Evolutionary conservation across 805 yeast genomes (phyloP).

Genomic region (Cyberlindnera mississippiensis): DNA sequence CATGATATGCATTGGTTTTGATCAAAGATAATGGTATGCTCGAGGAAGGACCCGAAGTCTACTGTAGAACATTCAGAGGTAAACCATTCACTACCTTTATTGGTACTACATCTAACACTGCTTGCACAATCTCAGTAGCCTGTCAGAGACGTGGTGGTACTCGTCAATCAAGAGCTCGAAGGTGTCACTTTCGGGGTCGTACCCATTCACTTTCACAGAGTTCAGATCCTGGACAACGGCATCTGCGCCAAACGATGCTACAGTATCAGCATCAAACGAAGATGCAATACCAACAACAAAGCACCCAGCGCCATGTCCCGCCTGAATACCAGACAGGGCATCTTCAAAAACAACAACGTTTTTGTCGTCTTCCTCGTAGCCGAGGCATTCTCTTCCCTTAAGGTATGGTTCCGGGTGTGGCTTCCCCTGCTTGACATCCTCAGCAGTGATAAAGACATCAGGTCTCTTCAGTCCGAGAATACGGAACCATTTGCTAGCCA

Average conservation of each 20-base stretch:
- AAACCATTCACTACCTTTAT: no score
- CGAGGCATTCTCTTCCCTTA: slow-evolving; percentile 43
- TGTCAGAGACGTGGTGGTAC: slow-evolving; percentile 24
- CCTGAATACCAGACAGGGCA: slow-evolving; percentile 83
- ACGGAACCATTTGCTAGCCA: slow-evolving; percentile 78
- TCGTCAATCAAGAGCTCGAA: slow-evolving; percentile 36
- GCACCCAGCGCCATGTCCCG: slow-evolving; percentile 84
- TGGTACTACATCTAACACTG: not conserved
- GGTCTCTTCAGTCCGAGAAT: slow-evolving; percentile 61
- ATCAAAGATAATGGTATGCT: no score
- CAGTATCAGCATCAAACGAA: slow-evolving; percentile 62
- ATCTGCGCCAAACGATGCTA: slow-evolving; percentile 72
- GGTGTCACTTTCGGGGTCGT: slow-evolving; percentile 38
- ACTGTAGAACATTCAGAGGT: no score
- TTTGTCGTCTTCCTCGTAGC: slow-evolving; percentile 30
- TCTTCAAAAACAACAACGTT: slow-evolving; percentile 75
- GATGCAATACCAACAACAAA: slow-evolving; percentile 80
- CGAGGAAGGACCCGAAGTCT: no score
- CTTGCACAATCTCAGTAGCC: slow-evolving; percentile 7
- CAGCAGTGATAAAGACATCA: slow-evolving; percentile 74
- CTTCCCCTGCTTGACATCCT: slow-evolving; percentile 73
- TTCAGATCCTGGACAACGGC: slow-evolving; percentile 71
- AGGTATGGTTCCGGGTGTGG: slow-evolving; percentile 85
- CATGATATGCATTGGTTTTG: no score
- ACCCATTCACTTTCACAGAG: slow-evolving; percentile 54